Evolutionary conservation across 1,284 basidiomycete genomes (phyloP).

Genomic region (Calocybe gambosa): DNA sequence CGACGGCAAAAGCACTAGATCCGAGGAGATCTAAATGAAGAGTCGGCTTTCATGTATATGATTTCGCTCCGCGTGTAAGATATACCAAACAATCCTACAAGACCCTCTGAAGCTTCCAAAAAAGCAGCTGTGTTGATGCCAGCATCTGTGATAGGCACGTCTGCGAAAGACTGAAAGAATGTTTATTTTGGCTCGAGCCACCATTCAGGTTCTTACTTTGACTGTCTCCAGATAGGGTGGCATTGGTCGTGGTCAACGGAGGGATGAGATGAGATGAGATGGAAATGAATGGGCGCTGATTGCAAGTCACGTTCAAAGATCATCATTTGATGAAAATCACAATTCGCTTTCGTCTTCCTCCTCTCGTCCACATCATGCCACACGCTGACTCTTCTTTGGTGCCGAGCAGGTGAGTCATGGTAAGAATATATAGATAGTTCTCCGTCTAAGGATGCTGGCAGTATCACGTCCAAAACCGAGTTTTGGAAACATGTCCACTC

Average conservation of each 20-base stretch:
- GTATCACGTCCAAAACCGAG: constrained; percentile 59
- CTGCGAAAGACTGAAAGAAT: constrained; percentile 73
- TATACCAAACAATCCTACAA: constrained; percentile 90
- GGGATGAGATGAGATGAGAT: constrained; percentile 9
- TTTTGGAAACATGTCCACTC: constrained; percentile 74
- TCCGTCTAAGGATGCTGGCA: constrained; percentile 18
- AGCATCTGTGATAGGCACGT: constrained; percentile 81
- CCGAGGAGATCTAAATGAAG: constrained; percentile 77
- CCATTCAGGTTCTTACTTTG: constrained; percentile 44
- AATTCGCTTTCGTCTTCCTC: constrained; percentile 1
- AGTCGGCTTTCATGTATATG: constrained; percentile 1
- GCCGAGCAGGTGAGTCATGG: constrained; percentile 39
- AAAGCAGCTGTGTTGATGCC: constrained; percentile 89
- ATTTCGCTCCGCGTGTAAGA: background rate
- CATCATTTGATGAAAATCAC: background rate
- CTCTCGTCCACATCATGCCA: constrained; percentile 49
- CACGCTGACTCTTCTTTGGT: constrained; percentile 79
- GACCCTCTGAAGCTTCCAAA: constrained; percentile 84
- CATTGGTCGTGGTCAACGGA: constrained; percentile 39
- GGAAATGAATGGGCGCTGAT: constrained; percentile 3
- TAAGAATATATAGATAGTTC: background rate
- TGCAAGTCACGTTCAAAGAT: constrained; percentile 3
- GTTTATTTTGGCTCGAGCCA: constrained; percentile 2
- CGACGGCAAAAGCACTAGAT: constrained; percentile 79
- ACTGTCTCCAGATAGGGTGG: constrained; percentile 84